Percentiles rank a stretch among this genome's conserved stretches.
Evolutionary conservation across 2,329 filamentous ascomycete genomes (phyloP).

Genomic region (Scedosporium minutisporum): DNA sequence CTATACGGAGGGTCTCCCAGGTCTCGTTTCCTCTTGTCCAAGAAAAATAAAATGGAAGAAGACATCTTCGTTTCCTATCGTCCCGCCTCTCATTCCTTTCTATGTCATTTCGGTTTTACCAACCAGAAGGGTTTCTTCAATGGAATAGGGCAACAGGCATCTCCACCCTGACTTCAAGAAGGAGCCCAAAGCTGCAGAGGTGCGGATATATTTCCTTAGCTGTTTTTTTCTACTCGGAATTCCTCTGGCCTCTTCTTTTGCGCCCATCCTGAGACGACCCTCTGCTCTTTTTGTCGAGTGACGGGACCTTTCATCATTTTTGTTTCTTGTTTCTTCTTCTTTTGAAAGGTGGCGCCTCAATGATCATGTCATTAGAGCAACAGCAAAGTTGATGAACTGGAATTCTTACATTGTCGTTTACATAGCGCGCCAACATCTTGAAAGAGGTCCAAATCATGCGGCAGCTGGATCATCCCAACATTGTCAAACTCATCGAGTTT

Average conservation of each 20-base stretch:
- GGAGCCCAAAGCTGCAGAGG: conserved; percentile 92
- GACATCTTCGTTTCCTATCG: conserved; percentile 13
- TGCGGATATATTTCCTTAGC: conserved; percentile 46
- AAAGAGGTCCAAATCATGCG: conserved; percentile 99
- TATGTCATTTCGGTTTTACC: conserved; percentile 31
- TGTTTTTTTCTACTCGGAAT: background rate
- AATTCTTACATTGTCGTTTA: background rate
- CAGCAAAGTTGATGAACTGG: background rate
- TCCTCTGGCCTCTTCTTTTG: conserved; percentile 10
- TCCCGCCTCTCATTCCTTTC: conserved; percentile 7
- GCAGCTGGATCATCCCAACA: conserved; percentile 90
- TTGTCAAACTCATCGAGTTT: conserved; percentile 88
- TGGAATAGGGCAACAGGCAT: conserved; percentile 72
- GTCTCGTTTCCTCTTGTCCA: conserved; percentile 7
- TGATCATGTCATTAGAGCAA: background rate
- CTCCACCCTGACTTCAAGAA: conserved; percentile 96
- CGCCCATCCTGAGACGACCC: conserved; percentile 20
- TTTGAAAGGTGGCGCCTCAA: background rate
- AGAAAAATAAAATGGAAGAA: background rate
- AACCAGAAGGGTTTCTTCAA: conserved; percentile 33
- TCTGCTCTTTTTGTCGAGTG: conserved; percentile 19
- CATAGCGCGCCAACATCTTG: conserved; percentile 89
- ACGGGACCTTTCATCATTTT: background rate
- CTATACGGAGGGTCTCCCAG: background rate
- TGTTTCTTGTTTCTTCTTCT: background rate